Conservation (phyloP, 768 basidiomycete genomes). For the Amanita subjunquillea region DNA sequence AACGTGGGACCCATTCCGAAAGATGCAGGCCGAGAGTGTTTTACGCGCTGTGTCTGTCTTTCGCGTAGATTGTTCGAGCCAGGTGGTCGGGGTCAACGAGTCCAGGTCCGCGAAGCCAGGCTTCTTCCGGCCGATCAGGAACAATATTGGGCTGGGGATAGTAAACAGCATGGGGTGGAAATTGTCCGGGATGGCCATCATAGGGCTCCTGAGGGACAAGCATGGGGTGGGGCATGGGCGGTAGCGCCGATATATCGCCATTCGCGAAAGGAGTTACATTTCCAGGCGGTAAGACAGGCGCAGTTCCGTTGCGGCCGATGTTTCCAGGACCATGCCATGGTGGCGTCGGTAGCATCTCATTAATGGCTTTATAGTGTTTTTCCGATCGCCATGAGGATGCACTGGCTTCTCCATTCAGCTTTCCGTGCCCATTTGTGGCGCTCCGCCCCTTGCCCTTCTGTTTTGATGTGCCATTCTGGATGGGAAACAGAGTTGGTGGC, state of each 20-base stretch:
- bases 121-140: neutral
- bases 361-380: neutral
- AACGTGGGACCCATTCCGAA: neutral
- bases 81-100: constrained; percentile 5
- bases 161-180: neutral
- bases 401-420: constrained; percentile 17
- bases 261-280: constrained; percentile 12
- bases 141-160: neutral
- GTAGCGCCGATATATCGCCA: constrained; percentile 20
- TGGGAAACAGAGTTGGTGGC: constrained; percentile 9
- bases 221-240: constrained; percentile 16
- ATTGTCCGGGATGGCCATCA: constrained; percentile 4
- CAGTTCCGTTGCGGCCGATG: neutral
- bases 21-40: neutral
- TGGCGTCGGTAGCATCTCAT: neutral
- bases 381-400: constrained; percentile 7
- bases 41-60: constrained; percentile 28
- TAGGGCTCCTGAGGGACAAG: constrained; percentile 13
- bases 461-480: constrained; percentile 16
- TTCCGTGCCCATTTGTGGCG: constrained; percentile 22
- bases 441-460: constrained; percentile 25
- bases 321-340: neutral
- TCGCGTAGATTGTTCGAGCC: constrained; percentile 51
- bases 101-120: constrained; percentile 7
- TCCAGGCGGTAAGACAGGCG: constrained; percentile 4